These are phyloP conservation scores for Rhododendron williamsianum DNA, from an alignment of 148 eudicot species.

Conservation along the genomic window DNA sequence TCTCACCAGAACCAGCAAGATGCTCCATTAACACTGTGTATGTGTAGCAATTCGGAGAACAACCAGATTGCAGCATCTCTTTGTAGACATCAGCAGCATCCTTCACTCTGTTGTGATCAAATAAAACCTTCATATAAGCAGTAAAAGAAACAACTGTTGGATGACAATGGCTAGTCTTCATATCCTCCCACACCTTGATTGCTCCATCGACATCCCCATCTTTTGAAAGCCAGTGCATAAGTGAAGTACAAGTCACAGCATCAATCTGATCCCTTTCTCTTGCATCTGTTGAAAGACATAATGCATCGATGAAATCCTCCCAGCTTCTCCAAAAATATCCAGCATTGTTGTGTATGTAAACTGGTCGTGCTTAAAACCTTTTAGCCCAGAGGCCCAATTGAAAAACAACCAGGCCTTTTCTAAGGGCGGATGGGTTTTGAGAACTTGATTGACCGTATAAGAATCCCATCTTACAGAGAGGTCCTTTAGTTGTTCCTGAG, in stretches of 20 bases:
- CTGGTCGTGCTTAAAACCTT: conserved; percentile 71
- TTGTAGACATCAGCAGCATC: conserved; percentile 58
- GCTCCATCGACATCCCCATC: conserved; percentile 78
- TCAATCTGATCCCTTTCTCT: conserved; percentile 62
- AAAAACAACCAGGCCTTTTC: conserved; percentile 88
- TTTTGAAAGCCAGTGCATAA: conserved; percentile 75
- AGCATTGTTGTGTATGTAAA: conserved; percentile 84
- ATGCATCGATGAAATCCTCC: conserved; percentile 73
- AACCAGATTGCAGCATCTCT: conserved; percentile 69
- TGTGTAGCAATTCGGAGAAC: conserved; percentile 68
- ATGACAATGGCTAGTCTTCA: conserved; percentile 48
- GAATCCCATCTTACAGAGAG: conserved; percentile 72
- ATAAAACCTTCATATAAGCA: conserved; percentile 75
- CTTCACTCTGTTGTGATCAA: conserved; percentile 55
- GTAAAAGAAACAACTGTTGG: conserved; percentile 84
- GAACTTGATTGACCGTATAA: conserved; percentile 69
- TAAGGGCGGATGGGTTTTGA: conserved; percentile 88
- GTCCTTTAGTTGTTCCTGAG: conserved; percentile 49
- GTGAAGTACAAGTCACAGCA: conserved; percentile 65
- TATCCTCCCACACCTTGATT: conserved; percentile 63
- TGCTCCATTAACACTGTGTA: conserved; percentile 83
- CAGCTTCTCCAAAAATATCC: conserved; percentile 89
- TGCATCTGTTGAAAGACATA: conserved; percentile 68
- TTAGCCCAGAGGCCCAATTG: conserved; percentile 56
- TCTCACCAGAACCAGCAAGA: conserved; percentile 75